Base-by-base conservation (phyloP, 2,329 filamentous ascomycete species). In the Calonectria ilicicola region DNA sequence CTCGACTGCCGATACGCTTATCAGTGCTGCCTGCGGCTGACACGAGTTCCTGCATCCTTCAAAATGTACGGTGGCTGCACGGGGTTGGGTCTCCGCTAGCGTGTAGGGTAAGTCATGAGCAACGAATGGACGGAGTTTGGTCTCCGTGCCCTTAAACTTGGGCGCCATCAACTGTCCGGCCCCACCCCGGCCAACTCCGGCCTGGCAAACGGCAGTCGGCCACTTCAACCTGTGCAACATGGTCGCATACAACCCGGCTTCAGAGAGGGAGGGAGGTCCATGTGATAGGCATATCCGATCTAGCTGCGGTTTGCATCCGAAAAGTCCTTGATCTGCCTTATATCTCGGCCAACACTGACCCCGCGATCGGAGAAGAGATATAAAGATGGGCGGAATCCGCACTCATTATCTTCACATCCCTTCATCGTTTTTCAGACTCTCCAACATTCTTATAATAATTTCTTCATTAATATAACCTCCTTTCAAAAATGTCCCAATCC, bases 141-240 rank as follows among this genome's bases (percentile, higher is more conserved):
- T 63, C 58, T 63, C 58, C 56, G 56, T 44, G 38, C 29, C 38
- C 15, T 14, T 42, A 27, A 47, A 42, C 40, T 32, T 17, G 65
- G n/a, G 26, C 44, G 32, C 32, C 10, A 35, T 35, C 32, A 35
- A 5, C 10, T 3, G 7, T 35, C 32, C 72, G 69, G 69, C 69
- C 65, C 72, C 72, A 62, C 69, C 29, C 69, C 72, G 69, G 72
- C 29, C 38, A 21, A 60, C 29, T 72, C 69, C 72, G 72, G 67
- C 49, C 38, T 21, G 53, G 53, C 53, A 40, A 21, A 38, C 53
- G 23, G 32, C 32, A 23, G 32, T 38, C 21, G n/a, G n/a, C 29
- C 2, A 15, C n/a, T 40, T 60, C 5, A 23, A 32, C 10, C 40
- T 35, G 32, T 60, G 2, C 53, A 26, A 60, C 15, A 38, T 38